Base-by-base conservation (phyloP, 306 rosid genomes). In the Elaeagnus macrophylla region DNA sequence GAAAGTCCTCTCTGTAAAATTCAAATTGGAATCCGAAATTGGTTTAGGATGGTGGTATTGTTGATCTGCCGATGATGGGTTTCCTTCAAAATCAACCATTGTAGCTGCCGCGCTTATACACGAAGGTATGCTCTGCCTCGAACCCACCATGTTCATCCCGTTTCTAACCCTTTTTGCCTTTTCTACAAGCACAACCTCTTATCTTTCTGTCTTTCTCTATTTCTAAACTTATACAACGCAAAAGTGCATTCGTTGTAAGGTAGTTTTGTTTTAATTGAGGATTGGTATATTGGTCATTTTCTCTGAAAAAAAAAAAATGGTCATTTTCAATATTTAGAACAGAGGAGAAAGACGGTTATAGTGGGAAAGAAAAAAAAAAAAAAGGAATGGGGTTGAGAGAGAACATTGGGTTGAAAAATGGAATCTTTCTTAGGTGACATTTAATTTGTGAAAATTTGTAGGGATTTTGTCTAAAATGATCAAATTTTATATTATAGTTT, bases 1-100 rank as follows among this genome's bases (percentile, higher is more conserved):
- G 6, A 87, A 44, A 61, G 82, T 74, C 43, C 96, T 79, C 71
- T 80, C 85, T 15, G 72, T 71, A 40, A 82, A 60, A 14, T 78
- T 66, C 81, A 91, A 61, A 45, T 82, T 58, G 18, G 56, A 55
- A 9, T 83, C 85, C 19, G 86, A 37, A 36, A 71, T 8, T 7
- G 65, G 37, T 14, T 56, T 32, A 7, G 50, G 53, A 42, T 10
- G 56, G 39, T 9, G 62, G 45, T 17, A 14, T 13, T 45, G 43
- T 17, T 59, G 20, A 18, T 39, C 51, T 37, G 39, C 40, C 37
- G 69, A 11, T 9, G 62, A 54, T 12, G 79, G 59, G 42, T 67
- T 73, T 50, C 66, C 65, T 38, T 81, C 73, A 20, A 65, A 65
- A 68, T 70, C 78, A 71, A 75, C 79, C 45, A 61, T 66, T 38